Conservation (phyloP, 2,329 filamentous ascomycete species). For the Colletotrichum sp. region DNA sequence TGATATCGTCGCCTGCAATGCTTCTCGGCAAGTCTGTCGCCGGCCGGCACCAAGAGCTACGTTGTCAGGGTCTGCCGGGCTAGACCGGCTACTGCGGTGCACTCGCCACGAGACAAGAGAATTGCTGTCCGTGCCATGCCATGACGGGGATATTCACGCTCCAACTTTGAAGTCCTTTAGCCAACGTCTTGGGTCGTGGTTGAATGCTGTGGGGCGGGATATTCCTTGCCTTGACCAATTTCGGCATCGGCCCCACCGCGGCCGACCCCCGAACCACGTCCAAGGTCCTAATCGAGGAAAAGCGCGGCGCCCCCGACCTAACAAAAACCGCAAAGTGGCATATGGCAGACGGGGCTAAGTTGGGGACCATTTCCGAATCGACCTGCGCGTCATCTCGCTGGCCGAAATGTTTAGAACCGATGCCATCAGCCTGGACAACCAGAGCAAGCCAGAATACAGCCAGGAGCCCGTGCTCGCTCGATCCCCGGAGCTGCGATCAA, state of each 20-base stretch:
- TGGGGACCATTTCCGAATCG: neutral
- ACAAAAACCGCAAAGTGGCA: neutral
- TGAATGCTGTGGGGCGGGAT: neutral
- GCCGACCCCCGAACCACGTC: neutral
- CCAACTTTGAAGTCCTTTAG: neutral
- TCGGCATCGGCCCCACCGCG: neutral
- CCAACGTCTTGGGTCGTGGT: neutral
- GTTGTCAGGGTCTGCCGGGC: neutral
- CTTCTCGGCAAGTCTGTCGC: neutral
- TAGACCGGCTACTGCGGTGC: neutral
- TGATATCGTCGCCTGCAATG: neutral
- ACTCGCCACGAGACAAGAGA: neutral
- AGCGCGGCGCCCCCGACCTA: neutral
- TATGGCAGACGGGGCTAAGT: conserved; percentile 1
- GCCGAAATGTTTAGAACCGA: neutral
- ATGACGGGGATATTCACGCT: neutral
- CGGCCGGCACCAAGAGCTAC: neutral
- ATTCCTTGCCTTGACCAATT: neutral
- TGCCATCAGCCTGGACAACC: neutral
- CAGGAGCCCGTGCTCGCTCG: neutral
- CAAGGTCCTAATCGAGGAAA: neutral
- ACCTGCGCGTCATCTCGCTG: neutral
- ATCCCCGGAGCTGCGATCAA: conserved; percentile 5
- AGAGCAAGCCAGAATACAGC: neutral
- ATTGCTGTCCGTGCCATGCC: neutral